Evolutionary conservation across 2,329 filamentous ascomycete genomes (phyloP).

Genomic region (Colletotrichum tamarilloi): DNA sequence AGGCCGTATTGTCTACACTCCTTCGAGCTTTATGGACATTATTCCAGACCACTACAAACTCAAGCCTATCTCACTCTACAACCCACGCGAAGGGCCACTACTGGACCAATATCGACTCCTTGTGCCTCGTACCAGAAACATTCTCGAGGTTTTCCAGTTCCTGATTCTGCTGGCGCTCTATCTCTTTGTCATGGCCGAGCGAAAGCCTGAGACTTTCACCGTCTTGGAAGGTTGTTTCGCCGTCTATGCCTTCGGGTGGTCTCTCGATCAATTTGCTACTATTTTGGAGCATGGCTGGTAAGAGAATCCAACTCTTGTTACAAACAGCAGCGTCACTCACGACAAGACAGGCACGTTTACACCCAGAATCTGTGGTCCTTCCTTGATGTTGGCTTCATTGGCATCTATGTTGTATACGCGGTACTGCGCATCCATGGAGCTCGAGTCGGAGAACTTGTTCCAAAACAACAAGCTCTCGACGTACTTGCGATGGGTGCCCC

Average conservation of each 20-base stretch:
- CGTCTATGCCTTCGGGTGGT: conserved; percentile 82
- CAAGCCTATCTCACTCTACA: conserved; percentile 83
- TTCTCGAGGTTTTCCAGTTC: conserved; percentile 82
- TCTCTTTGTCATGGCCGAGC: conserved; percentile 76
- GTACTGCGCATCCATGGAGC: conserved; percentile 74
- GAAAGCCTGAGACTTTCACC: conserved; percentile 68
- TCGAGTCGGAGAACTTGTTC: conserved; percentile 56
- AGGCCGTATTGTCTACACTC: conserved; percentile 84
- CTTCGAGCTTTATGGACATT: conserved; percentile 83
- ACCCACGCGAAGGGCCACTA: conserved; percentile 78
- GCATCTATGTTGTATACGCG: conserved; percentile 77
- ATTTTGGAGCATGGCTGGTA: conserved; percentile 79
- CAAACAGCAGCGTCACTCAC: background rate
- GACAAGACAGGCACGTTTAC: conserved; percentile 75
- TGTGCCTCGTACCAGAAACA: conserved; percentile 81
- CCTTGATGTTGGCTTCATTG: conserved; percentile 81
- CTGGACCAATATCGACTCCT: conserved; percentile 89
- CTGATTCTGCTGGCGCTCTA: conserved; percentile 76
- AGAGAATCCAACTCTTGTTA: conserved; percentile 34
- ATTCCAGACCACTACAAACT: conserved; percentile 89
- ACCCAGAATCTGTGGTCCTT: conserved; percentile 92
- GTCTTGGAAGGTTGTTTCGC: conserved; percentile 74
- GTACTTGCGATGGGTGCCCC: conserved; percentile 84
- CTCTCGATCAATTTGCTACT: conserved; percentile 80
- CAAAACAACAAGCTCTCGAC: conserved; percentile 77